Conservation (phyloP, 2,329 filamentous ascomycete species). For the Colletotrichum sp. region DNA sequence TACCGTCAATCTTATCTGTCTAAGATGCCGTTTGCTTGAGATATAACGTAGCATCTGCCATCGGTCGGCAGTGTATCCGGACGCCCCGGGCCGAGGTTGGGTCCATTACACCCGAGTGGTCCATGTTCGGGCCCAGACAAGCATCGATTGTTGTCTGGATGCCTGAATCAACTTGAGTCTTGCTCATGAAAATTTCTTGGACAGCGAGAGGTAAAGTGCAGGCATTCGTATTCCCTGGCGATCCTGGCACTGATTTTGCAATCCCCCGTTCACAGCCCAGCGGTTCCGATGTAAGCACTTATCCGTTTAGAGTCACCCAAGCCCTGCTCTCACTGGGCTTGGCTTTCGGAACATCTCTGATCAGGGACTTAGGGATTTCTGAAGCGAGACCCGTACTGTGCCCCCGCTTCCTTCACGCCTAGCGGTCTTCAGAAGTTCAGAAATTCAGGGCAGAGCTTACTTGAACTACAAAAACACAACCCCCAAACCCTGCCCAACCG, state of each 20-base stretch:
- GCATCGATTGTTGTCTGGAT: neutral
- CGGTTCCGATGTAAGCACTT: neutral
- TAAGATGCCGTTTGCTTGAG: neutral
- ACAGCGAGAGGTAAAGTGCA: neutral
- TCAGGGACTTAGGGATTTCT: accelerated
- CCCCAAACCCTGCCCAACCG: neutral
- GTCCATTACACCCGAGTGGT: accelerated
- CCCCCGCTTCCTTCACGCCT: neutral
- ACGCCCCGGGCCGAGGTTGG: neutral
- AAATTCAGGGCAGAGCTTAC: neutral
- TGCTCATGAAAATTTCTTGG: too few species aligned
- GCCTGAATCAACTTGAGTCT: too few species aligned
- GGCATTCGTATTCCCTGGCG: neutral
- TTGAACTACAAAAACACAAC: accelerated
- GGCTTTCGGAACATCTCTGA: accelerated
- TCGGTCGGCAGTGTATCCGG: neutral
- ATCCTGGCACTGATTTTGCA: neutral
- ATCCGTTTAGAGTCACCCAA: neutral
- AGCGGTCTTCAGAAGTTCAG: too few species aligned
- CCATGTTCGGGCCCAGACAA: accelerated
- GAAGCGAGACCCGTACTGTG: neutral
- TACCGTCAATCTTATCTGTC: neutral
- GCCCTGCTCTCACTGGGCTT: neutral
- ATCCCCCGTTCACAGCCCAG: neutral
- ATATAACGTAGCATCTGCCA: neutral